phyloP scores from a whole-genome alignment of 2,329 filamentous ascomycete genomes.

The Pseudocercospora musae region DNA sequence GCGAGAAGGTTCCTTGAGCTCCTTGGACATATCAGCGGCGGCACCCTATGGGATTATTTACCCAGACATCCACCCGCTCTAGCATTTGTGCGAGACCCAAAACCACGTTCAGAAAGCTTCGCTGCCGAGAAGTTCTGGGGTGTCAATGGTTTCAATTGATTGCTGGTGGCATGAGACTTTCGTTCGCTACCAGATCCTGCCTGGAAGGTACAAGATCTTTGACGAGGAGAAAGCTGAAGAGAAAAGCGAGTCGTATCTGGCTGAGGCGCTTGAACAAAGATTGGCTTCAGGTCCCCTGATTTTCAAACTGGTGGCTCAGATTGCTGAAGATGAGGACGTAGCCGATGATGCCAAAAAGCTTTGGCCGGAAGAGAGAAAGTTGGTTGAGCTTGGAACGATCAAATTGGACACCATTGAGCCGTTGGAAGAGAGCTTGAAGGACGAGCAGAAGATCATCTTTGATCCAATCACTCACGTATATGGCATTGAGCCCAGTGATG shows the following conservation, averaged over 20 bases:
- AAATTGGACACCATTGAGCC: constrained; percentile 41
- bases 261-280: constrained; percentile 46
- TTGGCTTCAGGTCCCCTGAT: constrained; percentile 38
- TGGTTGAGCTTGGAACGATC: constrained; percentile 52
- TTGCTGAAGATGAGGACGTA: constrained; percentile 49
- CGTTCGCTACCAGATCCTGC: constrained; percentile 51
- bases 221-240: constrained; percentile 38
- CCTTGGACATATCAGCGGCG: constrained; percentile 42
- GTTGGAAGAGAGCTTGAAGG: constrained; percentile 36
- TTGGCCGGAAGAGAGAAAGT: constrained; percentile 52
- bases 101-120: constrained; percentile 51
- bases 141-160: constrained; percentile 51
- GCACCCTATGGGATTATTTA: constrained; percentile 44
- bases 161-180: constrained; percentile 40
- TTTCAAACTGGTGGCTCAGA: constrained; percentile 51
- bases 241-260: constrained; percentile 47
- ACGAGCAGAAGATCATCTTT: constrained; percentile 55
- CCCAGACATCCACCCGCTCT: constrained; percentile 46
- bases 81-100: constrained; percentile 49
- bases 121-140: constrained; percentile 49
- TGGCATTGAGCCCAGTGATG: constrained; percentile 52
- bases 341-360: constrained; percentile 49
- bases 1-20: constrained; percentile 53
- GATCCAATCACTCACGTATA: constrained; percentile 57
- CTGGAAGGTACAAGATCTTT: constrained; percentile 41